Evolutionary conservation across 768 basidiomycete species (phyloP), one percentile per base, ranked within the genome.

Genomic region (Coprinopsis sp.): DNA sequence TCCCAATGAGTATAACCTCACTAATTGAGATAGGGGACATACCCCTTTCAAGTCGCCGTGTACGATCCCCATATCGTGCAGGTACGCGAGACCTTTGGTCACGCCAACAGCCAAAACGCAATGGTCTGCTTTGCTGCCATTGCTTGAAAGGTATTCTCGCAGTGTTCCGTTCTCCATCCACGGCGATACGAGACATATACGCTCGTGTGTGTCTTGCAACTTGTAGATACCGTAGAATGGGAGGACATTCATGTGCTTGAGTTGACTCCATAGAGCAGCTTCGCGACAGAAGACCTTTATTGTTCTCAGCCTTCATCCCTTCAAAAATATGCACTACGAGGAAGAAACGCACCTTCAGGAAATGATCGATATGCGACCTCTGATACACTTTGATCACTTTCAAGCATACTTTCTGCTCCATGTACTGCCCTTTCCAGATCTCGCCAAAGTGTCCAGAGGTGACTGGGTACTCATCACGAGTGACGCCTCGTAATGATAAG

Each of bases 371-470:
- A 33, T 54, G 47, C 6, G 58, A 58, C 14, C 24, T 53, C 48
- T 58, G 51, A 21, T 59, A 62, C 33, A 61, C 44, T 33, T 51
- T 59, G 16, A 64, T 45, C 2, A 62, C 41, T 43, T 66, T 66
- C 37, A 63, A 28, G 37, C 60, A 63, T 2, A 66, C 58, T 3
- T 44, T 19, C 22, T 52, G 49, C 7, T 51, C 55, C 1, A 47
- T 47, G 31, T 54, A 51, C 11, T 37, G 8, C 2, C 58, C 61
- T 43, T 42, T 60, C 53, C 60, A 60, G 8, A 66, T 56, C 12
- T 65, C 65, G 7, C 61, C 57, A 40, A 63, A 66, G 13, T 55
- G 48, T 6, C 65, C 65, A 12, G 49, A 46, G 1, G 60, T 49
- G 4, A 53, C 46, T 2, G 53, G 47, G 6, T 39, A 40, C 3